phyloP scores from a whole-genome alignment of 2,329 filamentous ascomycete species.

The Pyrenophora graminea region DNA sequence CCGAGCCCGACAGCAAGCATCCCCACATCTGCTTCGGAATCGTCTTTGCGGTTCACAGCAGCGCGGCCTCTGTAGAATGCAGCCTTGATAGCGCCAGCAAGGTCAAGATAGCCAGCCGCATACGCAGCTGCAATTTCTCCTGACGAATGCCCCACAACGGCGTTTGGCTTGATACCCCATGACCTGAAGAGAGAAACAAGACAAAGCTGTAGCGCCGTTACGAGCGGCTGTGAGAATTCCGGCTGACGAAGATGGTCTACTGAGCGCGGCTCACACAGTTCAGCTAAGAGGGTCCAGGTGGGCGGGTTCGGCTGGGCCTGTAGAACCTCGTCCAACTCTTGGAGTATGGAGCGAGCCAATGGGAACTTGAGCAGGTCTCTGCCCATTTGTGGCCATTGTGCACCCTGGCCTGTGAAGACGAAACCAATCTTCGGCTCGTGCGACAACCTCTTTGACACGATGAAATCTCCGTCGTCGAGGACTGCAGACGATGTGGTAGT shows the following conservation, averaged over 20 bases:
- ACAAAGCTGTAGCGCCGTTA: no score
- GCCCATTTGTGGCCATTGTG: conserved; percentile 2
- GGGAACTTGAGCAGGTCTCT: conserved; percentile 11
- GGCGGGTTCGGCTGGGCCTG: conserved; percentile 12
- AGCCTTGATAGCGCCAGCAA: no score
- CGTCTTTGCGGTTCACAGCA: no score
- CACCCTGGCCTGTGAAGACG: conserved; percentile 14
- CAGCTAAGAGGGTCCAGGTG: conserved; percentile 12
- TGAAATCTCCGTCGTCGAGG: background rate
- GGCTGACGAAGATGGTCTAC: conserved; percentile 2
- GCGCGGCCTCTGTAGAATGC: no score
- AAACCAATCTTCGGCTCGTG: conserved; percentile 10
- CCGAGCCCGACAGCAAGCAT: conserved; percentile 31
- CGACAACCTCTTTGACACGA: background rate
- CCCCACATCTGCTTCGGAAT: background rate
- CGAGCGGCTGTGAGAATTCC: conserved; percentile 19
- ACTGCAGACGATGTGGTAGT: background rate
- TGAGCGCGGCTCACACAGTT: conserved; percentile 6
- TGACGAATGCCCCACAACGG: no score
- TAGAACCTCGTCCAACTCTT: conserved; percentile 15
- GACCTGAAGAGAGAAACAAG: no score
- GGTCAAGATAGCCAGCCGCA: no score
- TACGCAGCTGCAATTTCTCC: no score
- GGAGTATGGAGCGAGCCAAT: background rate
- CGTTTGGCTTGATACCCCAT: no score